phyloP scores from a whole-genome alignment of 2,329 filamentous ascomycete species.

The Alternaria metachromatica region DNA sequence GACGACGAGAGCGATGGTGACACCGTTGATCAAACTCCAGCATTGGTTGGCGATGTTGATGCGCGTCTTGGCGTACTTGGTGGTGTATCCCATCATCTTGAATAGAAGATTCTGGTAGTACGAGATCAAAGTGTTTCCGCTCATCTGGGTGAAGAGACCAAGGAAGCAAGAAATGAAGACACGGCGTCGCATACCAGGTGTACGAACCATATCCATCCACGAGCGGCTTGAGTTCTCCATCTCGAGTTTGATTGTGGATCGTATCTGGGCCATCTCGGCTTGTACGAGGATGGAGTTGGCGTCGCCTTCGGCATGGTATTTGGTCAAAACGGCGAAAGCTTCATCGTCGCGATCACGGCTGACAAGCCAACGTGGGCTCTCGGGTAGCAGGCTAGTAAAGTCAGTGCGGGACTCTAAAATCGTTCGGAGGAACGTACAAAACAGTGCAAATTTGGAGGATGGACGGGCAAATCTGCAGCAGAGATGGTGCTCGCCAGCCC shows the following conservation, averaged over 20 bases:
- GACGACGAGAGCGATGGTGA: constrained; percentile 49
- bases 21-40: constrained; percentile 52
- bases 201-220: constrained; percentile 62
- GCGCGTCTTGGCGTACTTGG: constrained; percentile 46
- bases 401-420: not conserved
- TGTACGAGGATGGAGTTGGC: constrained; percentile 49
- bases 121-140: constrained; percentile 48
- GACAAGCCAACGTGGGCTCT: constrained; percentile 59
- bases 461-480: constrained; percentile 59
- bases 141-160: constrained; percentile 51
- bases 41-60: constrained; percentile 52
- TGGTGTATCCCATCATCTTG: constrained; percentile 49
- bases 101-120: constrained; percentile 49
- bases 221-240: constrained; percentile 60
- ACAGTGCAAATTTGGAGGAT: constrained; percentile 51
- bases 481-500: constrained; percentile 60
- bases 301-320: constrained; percentile 56
- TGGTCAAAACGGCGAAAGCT: constrained; percentile 44
- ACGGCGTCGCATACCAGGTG: constrained; percentile 51
- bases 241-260: constrained; percentile 63
- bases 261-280: constrained; percentile 67
- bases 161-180: constrained; percentile 41
- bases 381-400: constrained; percentile 39
- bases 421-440: constrained; percentile 25
- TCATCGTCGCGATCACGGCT: constrained; percentile 59